Evolutionary conservation across 164 flowering plant genomes (phyloP).

Genomic region (Piper longum): DNA sequence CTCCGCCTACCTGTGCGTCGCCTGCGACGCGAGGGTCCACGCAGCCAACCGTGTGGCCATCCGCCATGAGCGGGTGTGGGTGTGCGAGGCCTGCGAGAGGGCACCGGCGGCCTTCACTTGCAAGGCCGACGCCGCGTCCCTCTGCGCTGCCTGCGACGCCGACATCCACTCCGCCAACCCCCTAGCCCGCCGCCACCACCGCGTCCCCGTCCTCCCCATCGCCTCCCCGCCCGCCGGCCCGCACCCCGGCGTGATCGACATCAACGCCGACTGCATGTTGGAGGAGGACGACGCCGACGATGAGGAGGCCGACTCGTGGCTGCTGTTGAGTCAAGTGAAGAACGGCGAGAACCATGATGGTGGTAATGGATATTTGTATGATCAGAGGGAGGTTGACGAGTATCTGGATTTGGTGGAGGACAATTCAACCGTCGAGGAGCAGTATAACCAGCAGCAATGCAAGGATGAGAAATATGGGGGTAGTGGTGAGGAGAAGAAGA

Average conservation of each 20-base stretch:
- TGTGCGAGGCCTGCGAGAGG: constrained; percentile 69
- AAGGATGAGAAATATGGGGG: constrained; percentile 8
- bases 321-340: constrained; percentile 44
- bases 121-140: constrained; percentile 81
- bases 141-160: constrained; percentile 61
- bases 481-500: neutral
- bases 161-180: constrained; percentile 84
- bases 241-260: constrained; percentile 1
- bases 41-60: constrained; percentile 9
- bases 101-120: constrained; percentile 74
- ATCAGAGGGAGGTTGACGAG: constrained; percentile 48
- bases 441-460: constrained; percentile 4
- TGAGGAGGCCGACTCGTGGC: constrained; percentile 70
- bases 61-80: constrained; percentile 32
- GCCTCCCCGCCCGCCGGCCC: constrained; percentile 20
- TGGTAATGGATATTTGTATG: constrained; percentile 28
- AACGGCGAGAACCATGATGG: constrained; percentile 9
- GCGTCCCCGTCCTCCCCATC: constrained; percentile 22
- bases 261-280: neutral
- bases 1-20: constrained; percentile 47
- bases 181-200: constrained; percentile 69
- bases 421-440: constrained; percentile 26
- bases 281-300: constrained; percentile 41
- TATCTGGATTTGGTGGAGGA: constrained; percentile 57
- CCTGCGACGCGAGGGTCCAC: constrained; percentile 58